These are phyloP conservation scores for Geosmithia morbida DNA, from an alignment of 2,329 filamentous ascomycete species.

Conservation along the genomic window DNA sequence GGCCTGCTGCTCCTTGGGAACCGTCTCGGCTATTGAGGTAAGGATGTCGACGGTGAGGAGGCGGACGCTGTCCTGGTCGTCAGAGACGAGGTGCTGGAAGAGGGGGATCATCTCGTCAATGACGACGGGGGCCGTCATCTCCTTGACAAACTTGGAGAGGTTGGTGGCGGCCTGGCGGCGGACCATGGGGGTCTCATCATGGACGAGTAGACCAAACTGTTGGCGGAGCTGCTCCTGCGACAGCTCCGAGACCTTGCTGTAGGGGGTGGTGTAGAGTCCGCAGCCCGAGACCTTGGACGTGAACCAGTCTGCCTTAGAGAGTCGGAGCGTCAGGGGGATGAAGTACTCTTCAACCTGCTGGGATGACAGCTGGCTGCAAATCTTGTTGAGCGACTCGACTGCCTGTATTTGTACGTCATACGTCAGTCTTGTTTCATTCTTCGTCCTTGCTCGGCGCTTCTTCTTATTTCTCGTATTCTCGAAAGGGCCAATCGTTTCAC, in stretches of 20 bases:
- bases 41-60: constrained; percentile 92
- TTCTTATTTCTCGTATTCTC: no score
- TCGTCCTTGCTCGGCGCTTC: no score
- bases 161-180: constrained; percentile 93
- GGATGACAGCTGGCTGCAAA: constrained; percentile 81
- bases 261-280: constrained; percentile 85
- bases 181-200: constrained; percentile 99
- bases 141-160: constrained; percentile 92
- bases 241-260: constrained; percentile 76
- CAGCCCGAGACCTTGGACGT: constrained; percentile 98
- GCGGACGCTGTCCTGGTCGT: constrained; percentile 96
- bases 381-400: constrained; percentile 98
- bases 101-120: constrained; percentile 98
- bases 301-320: constrained; percentile 99
- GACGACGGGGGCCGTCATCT: constrained; percentile 82
- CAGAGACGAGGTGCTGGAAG: constrained; percentile 90
- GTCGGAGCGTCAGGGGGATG: constrained; percentile 85
- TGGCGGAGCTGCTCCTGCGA: constrained; percentile 84
- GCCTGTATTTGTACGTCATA: constrained; percentile 41
- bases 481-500: background rate
- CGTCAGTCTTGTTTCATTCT: background rate
- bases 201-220: constrained; percentile 84
- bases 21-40: constrained; percentile 90
- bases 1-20: constrained; percentile 94
- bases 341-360: constrained; percentile 95